phyloP scores from a whole-genome alignment of 225 moss, liverwort and hornwort species.

The Pseudisothecium myosuroides region DNA sequence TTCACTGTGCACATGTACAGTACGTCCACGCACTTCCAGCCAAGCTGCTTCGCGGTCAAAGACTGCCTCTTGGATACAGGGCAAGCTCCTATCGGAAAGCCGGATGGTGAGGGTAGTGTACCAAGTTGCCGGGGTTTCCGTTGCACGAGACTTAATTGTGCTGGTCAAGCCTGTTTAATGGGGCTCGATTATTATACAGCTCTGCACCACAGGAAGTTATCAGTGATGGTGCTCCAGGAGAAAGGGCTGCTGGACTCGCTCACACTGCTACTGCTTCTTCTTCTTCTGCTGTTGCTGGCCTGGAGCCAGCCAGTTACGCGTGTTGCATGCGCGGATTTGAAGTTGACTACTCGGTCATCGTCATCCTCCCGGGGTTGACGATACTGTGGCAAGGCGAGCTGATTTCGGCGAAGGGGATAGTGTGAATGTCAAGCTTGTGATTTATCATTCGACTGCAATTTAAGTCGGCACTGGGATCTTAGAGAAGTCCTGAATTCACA shows the following conservation, averaged over 20 bases:
- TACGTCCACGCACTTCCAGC: background rate
- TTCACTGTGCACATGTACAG: background rate
- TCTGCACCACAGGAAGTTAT: background rate
- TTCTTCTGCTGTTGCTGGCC: background rate
- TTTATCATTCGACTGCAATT: background rate
- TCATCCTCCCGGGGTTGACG: background rate
- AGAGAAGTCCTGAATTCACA: background rate
- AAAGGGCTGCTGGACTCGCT: background rate
- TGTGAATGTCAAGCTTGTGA: background rate
- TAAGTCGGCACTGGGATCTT: background rate
- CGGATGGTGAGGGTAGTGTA: background rate
- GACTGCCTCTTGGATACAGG: background rate
- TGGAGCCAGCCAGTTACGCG: background rate
- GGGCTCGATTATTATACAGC: background rate
- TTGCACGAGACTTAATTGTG: background rate
- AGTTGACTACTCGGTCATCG: background rate
- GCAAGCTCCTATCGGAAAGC: background rate
- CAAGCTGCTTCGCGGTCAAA: background rate
- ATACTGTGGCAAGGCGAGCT: background rate
- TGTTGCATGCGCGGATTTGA: background rate
- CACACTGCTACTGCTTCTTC: background rate
- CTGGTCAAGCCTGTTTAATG: background rate
- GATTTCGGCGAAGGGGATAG: background rate
- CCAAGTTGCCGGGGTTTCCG: conserved; percentile 3
- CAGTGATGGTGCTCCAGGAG: background rate